A percentile compares a stretch with the other conserved stretches of the same genome.
Evolutionary conservation across 441 rosid genomes (phyloP).

Genomic region (Populus hybrid): DNA sequence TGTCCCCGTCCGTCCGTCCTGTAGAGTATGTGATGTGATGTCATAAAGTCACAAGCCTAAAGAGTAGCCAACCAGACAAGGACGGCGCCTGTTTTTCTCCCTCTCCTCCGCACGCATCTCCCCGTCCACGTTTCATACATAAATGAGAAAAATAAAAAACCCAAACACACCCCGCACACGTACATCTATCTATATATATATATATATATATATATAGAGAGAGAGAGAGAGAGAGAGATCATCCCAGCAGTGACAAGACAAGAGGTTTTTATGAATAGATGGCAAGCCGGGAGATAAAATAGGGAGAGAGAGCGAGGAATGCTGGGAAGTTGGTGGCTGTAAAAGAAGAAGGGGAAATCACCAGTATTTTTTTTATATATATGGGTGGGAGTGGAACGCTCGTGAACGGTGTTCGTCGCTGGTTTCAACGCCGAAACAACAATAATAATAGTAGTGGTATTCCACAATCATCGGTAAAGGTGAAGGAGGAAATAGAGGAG

Average conservation of each 20-base stretch:
- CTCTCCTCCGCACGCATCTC: too few species aligned
- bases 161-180: too few species aligned
- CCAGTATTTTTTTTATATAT: neutral
- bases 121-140: too few species aligned
- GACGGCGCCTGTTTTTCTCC: too few species aligned
- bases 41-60: too few species aligned
- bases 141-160: too few species aligned
- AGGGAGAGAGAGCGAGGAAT: conserved; percentile 21
- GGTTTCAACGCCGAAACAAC: conserved; percentile 70
- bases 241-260: neutral
- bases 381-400: conserved; percentile 56
- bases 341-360: conserved; percentile 9
- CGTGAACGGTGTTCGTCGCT: conserved; percentile 91
- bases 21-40: too few species aligned
- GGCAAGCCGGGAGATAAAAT: conserved; percentile 6
- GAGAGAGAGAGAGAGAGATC: neutral
- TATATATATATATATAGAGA: neutral
- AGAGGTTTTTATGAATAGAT: neutral
- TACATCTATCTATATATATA: too few species aligned
- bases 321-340: conserved; percentile 33
- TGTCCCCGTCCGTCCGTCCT: too few species aligned
- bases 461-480: conserved; percentile 20
- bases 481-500: neutral
- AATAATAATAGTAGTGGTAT: conserved; percentile 13
- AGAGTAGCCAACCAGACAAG: too few species aligned